These are phyloP conservation scores for Rhizopus microsporus DNA, from an alignment of 371 early-diverging fungal species.

Conservation along the genomic window DNA sequence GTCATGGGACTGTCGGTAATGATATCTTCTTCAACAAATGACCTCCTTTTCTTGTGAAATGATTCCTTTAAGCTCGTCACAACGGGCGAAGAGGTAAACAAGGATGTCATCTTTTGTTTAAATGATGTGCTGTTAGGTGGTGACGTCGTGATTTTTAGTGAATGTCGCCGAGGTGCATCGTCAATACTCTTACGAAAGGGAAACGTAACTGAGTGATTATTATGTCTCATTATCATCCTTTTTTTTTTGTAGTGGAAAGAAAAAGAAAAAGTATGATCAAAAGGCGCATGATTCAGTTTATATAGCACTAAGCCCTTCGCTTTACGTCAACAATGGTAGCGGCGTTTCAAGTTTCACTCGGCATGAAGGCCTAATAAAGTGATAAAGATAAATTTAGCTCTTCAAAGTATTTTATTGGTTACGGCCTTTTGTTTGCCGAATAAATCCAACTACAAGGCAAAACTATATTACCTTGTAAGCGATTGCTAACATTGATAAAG, in stretches of 20 bases:
- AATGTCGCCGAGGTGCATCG: neutral
- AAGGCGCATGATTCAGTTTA: too few relatives aligned
- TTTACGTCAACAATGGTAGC: too few relatives aligned
- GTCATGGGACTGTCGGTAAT: too few relatives aligned
- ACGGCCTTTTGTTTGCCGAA: too few relatives aligned
- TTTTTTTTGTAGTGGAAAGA: neutral
- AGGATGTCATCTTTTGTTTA: constrained; percentile 17
- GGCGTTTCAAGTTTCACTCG: too few relatives aligned
- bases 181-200: neutral
- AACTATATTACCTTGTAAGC: too few relatives aligned
- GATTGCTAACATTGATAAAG: too few relatives aligned
- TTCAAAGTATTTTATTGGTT: too few relatives aligned
- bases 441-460: too few relatives aligned
- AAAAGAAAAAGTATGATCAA: neutral
- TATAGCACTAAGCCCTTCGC: too few relatives aligned
- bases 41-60: constrained; percentile 1
- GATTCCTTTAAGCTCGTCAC: constrained; percentile 12
- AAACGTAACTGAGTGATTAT: neutral
- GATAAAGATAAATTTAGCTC: too few relatives aligned
- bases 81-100: constrained; percentile 19
- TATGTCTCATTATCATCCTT: neutral
- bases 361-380: too few relatives aligned
- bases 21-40: neutral
- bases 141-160: neutral
- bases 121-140: neutral